A percentile compares a stretch with the other conserved stretches of the same genome.
Evolutionary conservation across 164 flowering plant species (phyloP).

Genomic region (Echeveria elegans): DNA sequence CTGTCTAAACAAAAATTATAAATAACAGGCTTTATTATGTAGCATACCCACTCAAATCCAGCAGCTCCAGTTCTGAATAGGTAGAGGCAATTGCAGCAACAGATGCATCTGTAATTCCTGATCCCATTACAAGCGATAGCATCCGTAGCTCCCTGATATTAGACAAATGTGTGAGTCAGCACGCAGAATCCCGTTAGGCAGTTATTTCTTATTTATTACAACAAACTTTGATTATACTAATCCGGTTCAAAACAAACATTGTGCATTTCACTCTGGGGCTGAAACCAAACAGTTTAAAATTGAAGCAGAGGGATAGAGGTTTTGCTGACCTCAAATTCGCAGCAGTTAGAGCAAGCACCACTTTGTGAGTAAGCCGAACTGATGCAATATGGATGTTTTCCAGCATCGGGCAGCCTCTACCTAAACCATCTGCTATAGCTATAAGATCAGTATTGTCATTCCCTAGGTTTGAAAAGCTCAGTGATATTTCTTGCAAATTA

Average conservation of each 20-base stretch:
- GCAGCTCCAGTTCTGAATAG: constrained; percentile 67
- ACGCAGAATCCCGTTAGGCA: too few species aligned
- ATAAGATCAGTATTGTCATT: constrained; percentile 75
- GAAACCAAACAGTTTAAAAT: not conserved
- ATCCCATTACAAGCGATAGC: constrained; percentile 94
- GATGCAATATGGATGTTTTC: constrained; percentile 88
- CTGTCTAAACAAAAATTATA: too few species aligned
- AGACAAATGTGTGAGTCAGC: constrained; percentile 2
- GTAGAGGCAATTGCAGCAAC: constrained; percentile 88
- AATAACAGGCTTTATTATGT: not conserved
- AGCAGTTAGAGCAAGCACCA: constrained; percentile 77
- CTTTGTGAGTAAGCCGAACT: constrained; percentile 57
- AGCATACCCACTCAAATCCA: constrained; percentile 95
- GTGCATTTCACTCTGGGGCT: not conserved
- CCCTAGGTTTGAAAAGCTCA: constrained; percentile 68
- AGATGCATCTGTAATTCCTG: constrained; percentile 92
- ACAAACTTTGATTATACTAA: too few species aligned
- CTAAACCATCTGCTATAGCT: constrained; percentile 51
- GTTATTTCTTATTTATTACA: too few species aligned
- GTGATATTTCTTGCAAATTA: constrained; percentile 72
- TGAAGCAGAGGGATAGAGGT: not conserved
- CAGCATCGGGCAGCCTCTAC: constrained; percentile 70
- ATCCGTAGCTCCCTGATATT: constrained; percentile 61
- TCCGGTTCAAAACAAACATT: not conserved
- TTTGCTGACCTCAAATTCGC: constrained; percentile 68